Percentiles rank a stretch among this genome's conserved stretches.
Conservation (phyloP, 495 filamentous ascomycete genomes). For the Daldinia grandis region DNA sequence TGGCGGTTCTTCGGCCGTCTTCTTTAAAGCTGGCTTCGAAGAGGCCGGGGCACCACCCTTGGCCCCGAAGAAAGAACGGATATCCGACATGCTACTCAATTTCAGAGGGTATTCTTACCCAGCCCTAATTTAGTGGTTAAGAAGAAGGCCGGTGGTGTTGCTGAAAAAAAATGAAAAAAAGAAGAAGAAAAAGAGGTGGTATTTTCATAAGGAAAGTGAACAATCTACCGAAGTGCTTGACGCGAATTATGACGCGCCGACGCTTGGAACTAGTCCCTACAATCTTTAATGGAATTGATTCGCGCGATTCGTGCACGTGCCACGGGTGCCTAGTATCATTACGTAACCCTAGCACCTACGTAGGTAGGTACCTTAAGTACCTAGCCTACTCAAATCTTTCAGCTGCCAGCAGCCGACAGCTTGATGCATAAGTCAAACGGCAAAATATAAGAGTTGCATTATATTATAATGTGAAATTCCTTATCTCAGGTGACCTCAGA, state of each 20-base stretch:
- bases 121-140: not conserved
- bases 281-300: constrained; percentile 34
- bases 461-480: too few species aligned
- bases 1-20: constrained; percentile 51
- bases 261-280: constrained; percentile 16
- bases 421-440: too few species aligned
- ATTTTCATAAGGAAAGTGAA: constrained; percentile 8
- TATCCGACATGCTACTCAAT: constrained; percentile 72
- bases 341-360: too few species aligned
- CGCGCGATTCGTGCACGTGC: constrained; percentile 26
- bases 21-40: constrained; percentile 59
- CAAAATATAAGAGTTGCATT: too few species aligned
- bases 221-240: constrained; percentile 11
- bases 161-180: not conserved
- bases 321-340: constrained; percentile 13
- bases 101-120: not conserved
- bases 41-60: constrained; percentile 58
- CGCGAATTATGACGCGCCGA: constrained; percentile 42
- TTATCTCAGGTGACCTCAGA: too few species aligned
- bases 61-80: constrained; percentile 79
- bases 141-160: not conserved
- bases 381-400: too few species aligned
- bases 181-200: not conserved
- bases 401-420: too few species aligned
- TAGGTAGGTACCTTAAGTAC: too few species aligned